phyloP scores from a whole-genome alignment of 176 grass and related monocot genomes.

The Panicum miliaceum region DNA sequence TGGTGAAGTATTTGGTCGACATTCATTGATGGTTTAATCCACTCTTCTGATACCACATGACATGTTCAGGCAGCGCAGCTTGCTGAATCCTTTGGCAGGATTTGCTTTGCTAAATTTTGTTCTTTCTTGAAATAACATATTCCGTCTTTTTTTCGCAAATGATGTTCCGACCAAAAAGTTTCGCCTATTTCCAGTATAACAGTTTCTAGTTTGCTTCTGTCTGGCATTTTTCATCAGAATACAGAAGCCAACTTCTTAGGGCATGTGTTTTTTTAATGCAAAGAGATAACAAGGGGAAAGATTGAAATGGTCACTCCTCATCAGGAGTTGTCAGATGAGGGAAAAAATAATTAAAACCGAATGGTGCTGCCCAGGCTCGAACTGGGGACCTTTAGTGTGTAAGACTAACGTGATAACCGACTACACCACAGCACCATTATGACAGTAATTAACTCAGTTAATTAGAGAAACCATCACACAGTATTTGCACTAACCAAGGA shows the following conservation, averaged over 20 bases:
- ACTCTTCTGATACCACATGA: no score
- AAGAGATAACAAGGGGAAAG: background rate
- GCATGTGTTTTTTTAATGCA: background rate
- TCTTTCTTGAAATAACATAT: no score
- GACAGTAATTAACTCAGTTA: background rate
- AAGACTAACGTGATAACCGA: conserved; percentile 51
- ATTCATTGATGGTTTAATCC: background rate
- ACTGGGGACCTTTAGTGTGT: conserved; percentile 52
- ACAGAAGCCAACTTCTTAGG: background rate
- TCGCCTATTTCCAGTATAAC: no score
- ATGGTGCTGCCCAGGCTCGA: conserved; percentile 48
- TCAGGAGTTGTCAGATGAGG: background rate
- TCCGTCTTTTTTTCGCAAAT: no score
- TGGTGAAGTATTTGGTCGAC: background rate
- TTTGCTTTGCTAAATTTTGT: background rate
- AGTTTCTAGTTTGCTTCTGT: no score
- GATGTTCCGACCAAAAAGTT: no score
- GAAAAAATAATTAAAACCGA: accelerated
- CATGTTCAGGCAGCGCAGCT: no score
- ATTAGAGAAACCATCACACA: background rate
- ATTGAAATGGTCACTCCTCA: background rate
- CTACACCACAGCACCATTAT: conserved; percentile 46
- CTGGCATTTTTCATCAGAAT: background rate
- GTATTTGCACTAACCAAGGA: background rate
- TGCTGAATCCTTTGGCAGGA: background rate